Evolutionary conservation across 805 yeast genomes (phyloP), one percentile per base, ranked within the genome.

Genomic region (Candida ipomoeae): DNA sequence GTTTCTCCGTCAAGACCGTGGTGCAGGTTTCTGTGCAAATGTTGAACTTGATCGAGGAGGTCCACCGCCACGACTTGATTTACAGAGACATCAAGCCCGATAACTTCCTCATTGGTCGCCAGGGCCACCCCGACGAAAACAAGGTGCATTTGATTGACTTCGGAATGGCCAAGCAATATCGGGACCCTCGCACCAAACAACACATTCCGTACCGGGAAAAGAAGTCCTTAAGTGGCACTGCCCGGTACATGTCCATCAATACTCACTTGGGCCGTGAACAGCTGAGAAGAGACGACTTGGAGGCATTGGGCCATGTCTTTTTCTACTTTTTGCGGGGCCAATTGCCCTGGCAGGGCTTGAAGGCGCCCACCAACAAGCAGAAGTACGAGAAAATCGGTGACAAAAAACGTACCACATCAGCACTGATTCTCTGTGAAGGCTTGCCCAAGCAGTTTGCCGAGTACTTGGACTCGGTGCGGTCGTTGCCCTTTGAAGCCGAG

Each of bases 261-360:
- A 92, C 99, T 34, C 99, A 92, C 71, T 76, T 94, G 67, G 99
- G 99, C 49, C 87, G 92, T 60, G 99, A 92, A 68, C 99, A 92
- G 72, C 84, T 90, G 61, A 84, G 99, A 74, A 83, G 99, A 68
- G 99, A 92, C 70, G 99, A 92, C 68, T 79, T 92, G 61, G 99
- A 94, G 73, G 85, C 94, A 54, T 79, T 92, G 63, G 98, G 97
- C 46, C 92, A 92, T 66, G 97, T 92, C 48, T 78, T 94, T 61
- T 88, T 92, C 60, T 92, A 92, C 71, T 94, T 92, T 67, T 87
- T 96, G 69, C 83, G 96, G 51, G 98, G 99, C 40, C 87, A 96
- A 15, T 81, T 92, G 62, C 99, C 99, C 48, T 92, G 99, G 99
- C 99, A 92, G 72, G 99, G 99, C 3, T 80, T 92, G 63, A 90